Evolutionary conservation across 2,329 filamentous ascomycete genomes (phyloP).

Genomic region (Penicillium sp.): DNA sequence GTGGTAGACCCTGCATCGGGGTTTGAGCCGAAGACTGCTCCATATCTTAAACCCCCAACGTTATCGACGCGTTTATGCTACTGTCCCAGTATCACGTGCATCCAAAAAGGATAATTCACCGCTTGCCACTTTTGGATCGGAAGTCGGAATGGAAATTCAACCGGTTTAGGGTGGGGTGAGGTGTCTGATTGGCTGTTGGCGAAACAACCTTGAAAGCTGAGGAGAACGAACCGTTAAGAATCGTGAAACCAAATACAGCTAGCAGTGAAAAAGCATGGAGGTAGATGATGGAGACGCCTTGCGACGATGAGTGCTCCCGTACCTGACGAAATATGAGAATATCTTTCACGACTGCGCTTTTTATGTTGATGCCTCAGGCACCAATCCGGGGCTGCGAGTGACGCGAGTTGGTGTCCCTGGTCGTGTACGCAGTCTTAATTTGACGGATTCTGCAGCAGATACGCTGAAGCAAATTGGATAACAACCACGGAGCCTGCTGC

Average conservation of each 20-base stretch:
- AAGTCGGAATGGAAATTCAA: conserved; percentile 1
- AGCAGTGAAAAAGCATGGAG: not conserved
- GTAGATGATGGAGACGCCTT: not conserved
- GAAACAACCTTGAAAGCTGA: not conserved
- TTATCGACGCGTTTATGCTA: conserved; percentile 7
- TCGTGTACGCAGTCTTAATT: not conserved
- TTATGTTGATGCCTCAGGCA: conserved; percentile 17
- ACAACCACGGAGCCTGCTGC: not conserved
- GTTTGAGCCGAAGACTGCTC: conserved; percentile 32
- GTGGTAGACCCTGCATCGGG: conserved; percentile 27
- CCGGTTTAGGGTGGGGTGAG: conserved; percentile 1
- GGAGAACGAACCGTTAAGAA: not conserved
- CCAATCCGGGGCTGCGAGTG: conserved; percentile 12
- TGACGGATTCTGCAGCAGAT: not conserved
- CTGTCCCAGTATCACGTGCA: conserved; percentile 9
- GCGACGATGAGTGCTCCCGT: not conserved
- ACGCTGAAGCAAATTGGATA: not conserved
- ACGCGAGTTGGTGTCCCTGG: conserved; percentile 4
- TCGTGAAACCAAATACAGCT: not conserved
- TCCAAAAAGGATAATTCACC: conserved; percentile 5
- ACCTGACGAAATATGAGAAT: not conserved
- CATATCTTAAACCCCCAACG: conserved; percentile 22
- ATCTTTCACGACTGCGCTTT: not conserved
- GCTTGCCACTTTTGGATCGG: conserved; percentile 7
- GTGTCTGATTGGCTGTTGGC: conserved; percentile 3